Percentiles rank a stretch among this genome's conserved stretches.
Evolutionary conservation across 2,329 filamentous ascomycete genomes (phyloP).

Genomic region (Talaromyces islandicus): DNA sequence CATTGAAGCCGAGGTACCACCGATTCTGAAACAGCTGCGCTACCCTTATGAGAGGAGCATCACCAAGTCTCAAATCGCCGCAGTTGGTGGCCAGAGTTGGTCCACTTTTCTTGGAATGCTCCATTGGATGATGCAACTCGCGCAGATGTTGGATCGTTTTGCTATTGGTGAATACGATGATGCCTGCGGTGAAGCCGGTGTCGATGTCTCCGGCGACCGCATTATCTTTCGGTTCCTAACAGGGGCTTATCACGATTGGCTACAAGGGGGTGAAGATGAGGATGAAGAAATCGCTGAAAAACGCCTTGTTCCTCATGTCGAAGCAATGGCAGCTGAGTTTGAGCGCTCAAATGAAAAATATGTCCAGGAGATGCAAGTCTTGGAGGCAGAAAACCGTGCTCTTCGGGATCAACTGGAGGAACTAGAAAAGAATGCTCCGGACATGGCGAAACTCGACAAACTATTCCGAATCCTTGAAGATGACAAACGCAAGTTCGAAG

Average conservation of each 20-base stretch:
- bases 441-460: constrained; percentile 77
- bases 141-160: constrained; percentile 87
- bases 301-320: constrained; percentile 74
- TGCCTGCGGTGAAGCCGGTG: constrained; percentile 77
- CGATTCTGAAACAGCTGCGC: constrained; percentile 83
- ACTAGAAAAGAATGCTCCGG: constrained; percentile 77
- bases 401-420: constrained; percentile 83
- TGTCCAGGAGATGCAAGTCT: constrained; percentile 70
- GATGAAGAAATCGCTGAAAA: constrained; percentile 76
- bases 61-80: constrained; percentile 90
- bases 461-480: constrained; percentile 91
- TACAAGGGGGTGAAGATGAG: constrained; percentile 84
- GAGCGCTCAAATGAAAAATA: constrained; percentile 80
- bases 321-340: constrained; percentile 82
- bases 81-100: constrained; percentile 96
- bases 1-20: constrained; percentile 91
- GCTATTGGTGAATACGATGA: constrained; percentile 75
- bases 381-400: constrained; percentile 79
- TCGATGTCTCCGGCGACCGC: constrained; percentile 81
- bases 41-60: constrained; percentile 96
- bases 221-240: constrained; percentile 94
- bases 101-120: constrained; percentile 86
- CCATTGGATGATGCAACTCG: constrained; percentile 99
- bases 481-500: constrained; percentile 90
- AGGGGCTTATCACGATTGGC: constrained; percentile 86